Base-by-base conservation (phyloP, 2,329 filamentous ascomycete species). In the Colletotrichum zoysiae region DNA sequence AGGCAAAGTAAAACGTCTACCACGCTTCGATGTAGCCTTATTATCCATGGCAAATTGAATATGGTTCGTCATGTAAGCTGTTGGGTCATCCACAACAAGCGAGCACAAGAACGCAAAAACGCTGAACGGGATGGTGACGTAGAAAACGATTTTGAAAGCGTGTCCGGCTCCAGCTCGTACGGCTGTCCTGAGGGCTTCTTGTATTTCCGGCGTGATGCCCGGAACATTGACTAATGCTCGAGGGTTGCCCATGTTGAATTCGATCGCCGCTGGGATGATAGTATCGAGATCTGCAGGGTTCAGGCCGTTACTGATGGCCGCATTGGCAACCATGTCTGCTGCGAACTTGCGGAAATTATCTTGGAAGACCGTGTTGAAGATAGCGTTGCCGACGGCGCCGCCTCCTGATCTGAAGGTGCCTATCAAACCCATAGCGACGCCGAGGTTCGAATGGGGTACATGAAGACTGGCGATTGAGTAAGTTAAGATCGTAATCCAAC, bases 371-470 rank as follows among this genome's bases (percentile, higher is more conserved):
- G 78, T 78, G 20, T 76, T 76, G 75, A 81, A 81, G 63, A 82
- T 76, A 33, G 80, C 79, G 48, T 78, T 81, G 26, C 79, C 80
- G 20, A 82, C 77, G 11, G 78, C 77, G 20, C 78, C 79, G 33
- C 79, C 79, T 12, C 71, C 76, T 23, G 75, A 77, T 44, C 79
- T 76, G 73, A 79, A 79, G 0, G 78, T 79, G 3, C 79, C 79
- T 16, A 80, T 71, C 20, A 80, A 66, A 9, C 79, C 79, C 53
- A 77, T 75, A 20, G 78, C 76, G 14, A 79, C 74, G 35, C 79
- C 78, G 3, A 81, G 74, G 56, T 79, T 77, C 38, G 77, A 74
- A 33, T 77, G 74, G 0, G 78, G 79, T 2, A 80, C 78, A 69
- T 77, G 76, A 3, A 81, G 75, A 42, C 78, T 77, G 4, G 78